A percentile compares a stretch with the other conserved stretches of the same genome.
Evolutionary conservation across 2,329 filamentous ascomycete species (phyloP).

Genomic region (Thermoascus crustaceus): DNA sequence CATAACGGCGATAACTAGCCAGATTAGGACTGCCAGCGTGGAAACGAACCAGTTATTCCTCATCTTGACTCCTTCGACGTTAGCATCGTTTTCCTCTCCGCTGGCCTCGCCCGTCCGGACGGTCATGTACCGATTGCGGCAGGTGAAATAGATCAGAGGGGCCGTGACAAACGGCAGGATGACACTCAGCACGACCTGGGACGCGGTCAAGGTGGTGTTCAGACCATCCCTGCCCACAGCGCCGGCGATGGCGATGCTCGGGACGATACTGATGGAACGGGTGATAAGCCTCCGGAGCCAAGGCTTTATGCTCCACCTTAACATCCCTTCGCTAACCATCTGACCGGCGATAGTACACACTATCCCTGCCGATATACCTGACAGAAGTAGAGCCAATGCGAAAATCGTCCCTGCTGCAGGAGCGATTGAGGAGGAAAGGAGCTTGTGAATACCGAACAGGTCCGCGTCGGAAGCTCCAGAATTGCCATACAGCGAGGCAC

Average conservation of each 20-base stretch:
- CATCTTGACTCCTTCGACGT: conserved; percentile 49
- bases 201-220: conserved; percentile 62
- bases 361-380: conserved; percentile 72
- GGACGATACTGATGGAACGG: conserved; percentile 69
- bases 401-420: conserved; percentile 76
- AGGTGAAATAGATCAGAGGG: conserved; percentile 79
- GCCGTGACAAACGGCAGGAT: conserved; percentile 76
- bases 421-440: conserved; percentile 61
- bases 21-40: background rate
- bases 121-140: conserved; percentile 70
- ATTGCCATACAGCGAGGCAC: conserved; percentile 62
- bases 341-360: conserved; percentile 85
- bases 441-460: conserved; percentile 71
- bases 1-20: background rate
- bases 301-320: conserved; percentile 64
- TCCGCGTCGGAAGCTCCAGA: conserved; percentile 58
- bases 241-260: conserved; percentile 73
- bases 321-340: conserved; percentile 77
- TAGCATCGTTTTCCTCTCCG: conserved; percentile 20
- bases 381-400: conserved; percentile 69
- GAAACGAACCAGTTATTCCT: conserved; percentile 53
- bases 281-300: conserved; percentile 75
- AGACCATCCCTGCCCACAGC: conserved; percentile 66
- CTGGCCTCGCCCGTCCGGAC: conserved; percentile 43
- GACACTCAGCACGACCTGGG: conserved; percentile 69